phyloP scores from a whole-genome alignment of 495 filamentous ascomycete genomes.

The Penicillium angulare region DNA sequence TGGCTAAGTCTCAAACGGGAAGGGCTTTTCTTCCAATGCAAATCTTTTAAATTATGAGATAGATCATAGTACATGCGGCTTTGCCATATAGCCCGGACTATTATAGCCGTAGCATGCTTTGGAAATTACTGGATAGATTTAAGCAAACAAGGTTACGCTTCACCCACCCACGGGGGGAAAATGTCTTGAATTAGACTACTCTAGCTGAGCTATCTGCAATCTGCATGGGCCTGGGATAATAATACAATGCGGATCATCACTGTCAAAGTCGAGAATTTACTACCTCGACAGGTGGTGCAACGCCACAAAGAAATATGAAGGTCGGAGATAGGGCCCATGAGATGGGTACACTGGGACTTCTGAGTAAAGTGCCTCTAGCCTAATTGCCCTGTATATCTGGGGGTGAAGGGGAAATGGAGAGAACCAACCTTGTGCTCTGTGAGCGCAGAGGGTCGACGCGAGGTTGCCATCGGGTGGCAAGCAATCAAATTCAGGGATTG shows the following conservation, averaged over 20 bases:
- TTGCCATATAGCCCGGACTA: no score
- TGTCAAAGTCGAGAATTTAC: conserved; percentile 4
- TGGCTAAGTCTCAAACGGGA: no score
- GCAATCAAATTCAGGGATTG: conserved; percentile 14
- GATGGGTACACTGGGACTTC: conserved; percentile 10
- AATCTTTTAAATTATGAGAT: no score
- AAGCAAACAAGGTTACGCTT: background rate
- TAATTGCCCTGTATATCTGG: conserved; percentile 12
- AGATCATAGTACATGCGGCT: no score
- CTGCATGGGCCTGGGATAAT: conserved; percentile 21
- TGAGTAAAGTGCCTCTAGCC: conserved; percentile 9
- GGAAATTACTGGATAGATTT: background rate
- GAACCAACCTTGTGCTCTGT: conserved; percentile 41
- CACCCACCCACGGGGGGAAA: conserved; percentile 8
- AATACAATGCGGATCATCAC: conserved; percentile 24
- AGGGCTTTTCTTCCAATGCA: no score
- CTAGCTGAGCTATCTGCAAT: conserved; percentile 26
- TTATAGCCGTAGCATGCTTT: no score
- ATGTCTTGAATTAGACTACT: conserved; percentile 19
- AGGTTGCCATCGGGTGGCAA: conserved; percentile 10
- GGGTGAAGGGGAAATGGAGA: conserved; percentile 27
- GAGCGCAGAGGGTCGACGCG: conserved; percentile 16
- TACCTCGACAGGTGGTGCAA: conserved; percentile 11
- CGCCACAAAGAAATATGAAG: conserved; percentile 16
- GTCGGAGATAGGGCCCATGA: conserved; percentile 2